Conservation (phyloP, 2,329 filamentous ascomycete species). For the Pseudonectria buxi region DNA sequence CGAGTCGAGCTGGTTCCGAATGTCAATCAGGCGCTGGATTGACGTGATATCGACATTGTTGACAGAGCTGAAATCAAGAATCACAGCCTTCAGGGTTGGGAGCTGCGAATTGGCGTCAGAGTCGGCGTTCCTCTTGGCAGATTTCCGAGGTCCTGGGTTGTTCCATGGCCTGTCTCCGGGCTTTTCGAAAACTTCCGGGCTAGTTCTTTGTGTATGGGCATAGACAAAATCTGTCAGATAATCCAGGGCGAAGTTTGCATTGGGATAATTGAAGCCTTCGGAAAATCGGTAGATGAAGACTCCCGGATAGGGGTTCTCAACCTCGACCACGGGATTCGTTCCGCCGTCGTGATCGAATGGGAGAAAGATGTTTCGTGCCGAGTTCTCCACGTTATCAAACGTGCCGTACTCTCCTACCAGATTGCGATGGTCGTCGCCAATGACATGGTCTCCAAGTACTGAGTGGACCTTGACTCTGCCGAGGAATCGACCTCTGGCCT, state of each 20-base stretch:
- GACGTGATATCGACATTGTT: constrained; percentile 93
- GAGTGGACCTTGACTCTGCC: constrained; percentile 65
- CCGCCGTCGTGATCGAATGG: constrained; percentile 85
- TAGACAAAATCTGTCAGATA: constrained; percentile 65
- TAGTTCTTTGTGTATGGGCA: constrained; percentile 67
- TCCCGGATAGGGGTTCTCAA: constrained; percentile 81
- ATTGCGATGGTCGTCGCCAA: constrained; percentile 51
- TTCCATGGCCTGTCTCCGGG: constrained; percentile 89
- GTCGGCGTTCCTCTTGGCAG: constrained; percentile 35
- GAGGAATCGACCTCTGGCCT: constrained; percentile 76
- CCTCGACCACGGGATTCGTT: constrained; percentile 74
- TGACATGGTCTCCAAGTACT: constrained; percentile 67
- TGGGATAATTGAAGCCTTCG: constrained; percentile 95
- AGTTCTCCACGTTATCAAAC: constrained; percentile 41
- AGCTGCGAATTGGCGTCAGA: constrained; percentile 36
- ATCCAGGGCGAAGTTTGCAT: constrained; percentile 82
- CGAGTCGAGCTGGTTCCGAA: constrained; percentile 85
- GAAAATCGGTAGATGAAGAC: constrained; percentile 94
- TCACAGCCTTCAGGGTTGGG: constrained; percentile 77
- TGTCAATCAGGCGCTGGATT: constrained; percentile 85
- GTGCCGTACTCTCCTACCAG: constrained; percentile 49
- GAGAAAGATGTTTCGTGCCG: constrained; percentile 72
- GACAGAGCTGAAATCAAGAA: constrained; percentile 88
- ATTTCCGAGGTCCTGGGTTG: constrained; percentile 63
- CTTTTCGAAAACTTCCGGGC: constrained; percentile 55